Evolutionary conservation across 2,329 filamentous ascomycete species (phyloP), one percentile per base, ranked within the genome.

Genomic region (Eurotiales sp.): DNA sequence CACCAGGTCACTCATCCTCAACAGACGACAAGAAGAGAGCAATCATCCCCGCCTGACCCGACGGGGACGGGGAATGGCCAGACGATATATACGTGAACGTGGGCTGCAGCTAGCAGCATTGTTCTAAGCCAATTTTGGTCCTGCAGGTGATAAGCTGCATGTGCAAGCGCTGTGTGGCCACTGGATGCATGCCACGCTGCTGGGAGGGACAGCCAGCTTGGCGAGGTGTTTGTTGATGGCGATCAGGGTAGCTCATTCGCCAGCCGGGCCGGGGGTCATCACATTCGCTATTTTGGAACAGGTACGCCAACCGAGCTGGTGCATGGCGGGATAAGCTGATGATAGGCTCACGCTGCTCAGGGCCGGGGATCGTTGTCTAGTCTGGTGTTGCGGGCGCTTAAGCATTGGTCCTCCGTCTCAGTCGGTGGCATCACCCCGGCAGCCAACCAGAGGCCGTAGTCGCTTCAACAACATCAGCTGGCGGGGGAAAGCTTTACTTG

Each of bases 121-220:
- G 19, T 22, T 11, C 43, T 46, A 46, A 41, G 37, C 50, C 25
- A 4, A 15, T 43, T 27, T n/a, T n/a, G n/a, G n/a, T n/a, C n/a
- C n/a, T n/a, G n/a, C 7, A 19, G 48, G 39, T n/a, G 11, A 29
- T 19, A 39, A 8, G 12, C 29, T 49, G 51, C 45, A 42, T 7
- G 15, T 42, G 30, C 39, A 47, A 46, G 46, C 46, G 51, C 46
- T 53, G 29, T 47, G 34, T 47, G 45, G 29, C 44, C 45, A 47
- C 21, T 48, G 17, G 25, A 45, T n/a, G 45, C 45, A 34, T 27
- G 41, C 46, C 46, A 53, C 22, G 50, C 29, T 42, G 42, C 11
- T 34, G 25, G 29, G 7, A 3, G n/a, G 41, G 32, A n/a, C n/a
- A n/a, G n/a, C n/a, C n/a, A n/a, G n/a, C n/a, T n/a, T n/a, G n/a